Evolutionary conservation across 2,329 filamentous ascomycete genomes (phyloP).

Genomic region (Claviceps pazoutovae): DNA sequence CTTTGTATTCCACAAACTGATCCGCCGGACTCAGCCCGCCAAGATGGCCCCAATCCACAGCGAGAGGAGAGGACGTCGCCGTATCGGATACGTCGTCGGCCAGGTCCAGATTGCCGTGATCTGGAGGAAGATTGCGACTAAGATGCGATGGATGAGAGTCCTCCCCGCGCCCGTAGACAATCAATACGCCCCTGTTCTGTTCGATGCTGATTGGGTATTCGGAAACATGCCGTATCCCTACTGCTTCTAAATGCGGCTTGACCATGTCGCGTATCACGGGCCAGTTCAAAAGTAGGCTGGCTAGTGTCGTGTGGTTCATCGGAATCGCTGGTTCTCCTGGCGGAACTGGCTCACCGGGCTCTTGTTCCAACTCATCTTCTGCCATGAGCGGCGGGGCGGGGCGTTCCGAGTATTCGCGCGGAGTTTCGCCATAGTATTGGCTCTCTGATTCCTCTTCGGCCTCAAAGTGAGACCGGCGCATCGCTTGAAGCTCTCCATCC

Average conservation of each 20-base stretch:
- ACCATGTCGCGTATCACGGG: constrained; percentile 54
- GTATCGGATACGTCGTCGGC: constrained; percentile 37
- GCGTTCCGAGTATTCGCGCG: constrained; percentile 16
- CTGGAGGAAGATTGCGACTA: constrained; percentile 23
- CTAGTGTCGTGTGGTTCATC: constrained; percentile 79
- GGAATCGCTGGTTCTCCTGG: constrained; percentile 59
- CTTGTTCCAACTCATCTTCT: constrained; percentile 36
- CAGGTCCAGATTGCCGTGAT: constrained; percentile 26
- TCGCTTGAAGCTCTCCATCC: constrained; percentile 17
- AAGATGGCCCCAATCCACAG: constrained; percentile 45
- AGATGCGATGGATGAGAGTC: constrained; percentile 46
- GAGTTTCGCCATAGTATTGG: constrained; percentile 11
- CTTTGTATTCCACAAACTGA: constrained; percentile 23
- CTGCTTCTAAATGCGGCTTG: constrained; percentile 29
- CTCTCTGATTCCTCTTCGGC: constrained; percentile 4
- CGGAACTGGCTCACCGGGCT: constrained; percentile 36
- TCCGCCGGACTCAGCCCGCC: constrained; percentile 35
- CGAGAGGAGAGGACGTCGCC: constrained; percentile 35
- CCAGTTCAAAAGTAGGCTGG: constrained; percentile 66
- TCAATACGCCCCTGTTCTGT: constrained; percentile 57
- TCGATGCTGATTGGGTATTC: constrained; percentile 69
- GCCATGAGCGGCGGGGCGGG: constrained; percentile 16
- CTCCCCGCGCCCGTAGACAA: constrained; percentile 68
- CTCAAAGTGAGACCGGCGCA: constrained; percentile 8
- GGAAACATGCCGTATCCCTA: constrained; percentile 41